Evolutionary conservation across 1,284 basidiomycete species (phyloP).

Genomic region (Tausonia pullulans): DNA sequence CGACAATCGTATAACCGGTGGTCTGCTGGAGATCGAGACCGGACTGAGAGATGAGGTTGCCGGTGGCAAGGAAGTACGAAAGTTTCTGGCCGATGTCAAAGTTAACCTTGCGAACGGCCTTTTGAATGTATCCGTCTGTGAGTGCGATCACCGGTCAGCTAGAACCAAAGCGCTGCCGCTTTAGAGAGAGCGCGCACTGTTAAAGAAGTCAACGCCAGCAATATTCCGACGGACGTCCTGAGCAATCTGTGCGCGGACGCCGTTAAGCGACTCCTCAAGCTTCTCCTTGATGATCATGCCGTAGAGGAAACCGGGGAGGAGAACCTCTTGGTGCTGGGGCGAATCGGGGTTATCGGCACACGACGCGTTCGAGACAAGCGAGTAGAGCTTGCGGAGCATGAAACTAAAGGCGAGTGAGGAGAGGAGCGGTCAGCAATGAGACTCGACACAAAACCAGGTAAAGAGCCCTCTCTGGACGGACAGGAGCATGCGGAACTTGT

Average conservation of each 20-base stretch:
- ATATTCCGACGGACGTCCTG: conserved; percentile 65
- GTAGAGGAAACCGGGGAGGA: conserved; percentile 86
- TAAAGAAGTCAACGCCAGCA: conserved; percentile 68
- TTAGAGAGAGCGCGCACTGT: conserved; percentile 45
- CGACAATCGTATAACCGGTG: conserved; percentile 94
- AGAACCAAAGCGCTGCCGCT: not conserved
- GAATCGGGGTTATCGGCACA: conserved; percentile 97
- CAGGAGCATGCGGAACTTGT: conserved; percentile 96
- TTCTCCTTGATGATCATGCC: conserved; percentile 98
- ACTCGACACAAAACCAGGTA: not conserved
- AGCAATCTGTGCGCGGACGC: conserved; percentile 59
- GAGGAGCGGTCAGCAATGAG: not conserved
- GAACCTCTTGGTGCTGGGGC: conserved; percentile 94
- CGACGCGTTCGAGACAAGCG: conserved; percentile 80
- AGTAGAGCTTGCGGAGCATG: conserved; percentile 95
- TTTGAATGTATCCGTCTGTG: conserved; percentile 69
- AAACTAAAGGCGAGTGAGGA: conserved; percentile 45
- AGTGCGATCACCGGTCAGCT: not conserved
- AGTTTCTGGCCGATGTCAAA: conserved; percentile 87
- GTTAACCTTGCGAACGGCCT: conserved; percentile 64
- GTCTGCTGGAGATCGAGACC: conserved; percentile 96
- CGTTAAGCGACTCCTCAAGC: conserved; percentile 77
- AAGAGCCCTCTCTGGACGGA: conserved; percentile 37
- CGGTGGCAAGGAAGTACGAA: conserved; percentile 93
- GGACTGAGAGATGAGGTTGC: conserved; percentile 86